Evolutionary conservation across 495 filamentous ascomycete species (phyloP), one percentile per base, ranked within the genome.

Genomic region (Glarea lozoyensis): DNA sequence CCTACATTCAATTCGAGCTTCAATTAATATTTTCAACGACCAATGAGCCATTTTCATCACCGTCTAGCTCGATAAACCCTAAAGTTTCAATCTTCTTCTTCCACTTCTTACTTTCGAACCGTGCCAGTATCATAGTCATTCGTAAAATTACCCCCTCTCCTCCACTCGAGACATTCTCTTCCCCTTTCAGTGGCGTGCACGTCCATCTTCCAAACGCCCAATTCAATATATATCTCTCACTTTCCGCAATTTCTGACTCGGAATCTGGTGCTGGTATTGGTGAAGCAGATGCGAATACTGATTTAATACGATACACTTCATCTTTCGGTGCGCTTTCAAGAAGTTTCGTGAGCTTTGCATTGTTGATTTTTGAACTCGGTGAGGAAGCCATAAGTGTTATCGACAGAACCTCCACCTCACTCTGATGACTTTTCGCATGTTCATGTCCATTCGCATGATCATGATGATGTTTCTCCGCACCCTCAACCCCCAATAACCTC

Each of bases 171-270:
- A 58, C 60, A 22, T 74, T 70, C 45, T 75, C 72, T n/a, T 49
- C 47, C 2, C 55, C 56, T 0, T 50, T 56, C 25, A 83, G 64
- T 0, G 70, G 68, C 4, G 88, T 90, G 54, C 85, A 90, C 2
- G 77, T 94, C 92, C 92, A 96, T 13, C 92, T 72, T 5, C 88
- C 89, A 63, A 98, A 98, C 0, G 92, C 93, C 92, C 92, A 97
- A 58, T 98, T 98, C 33, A 98, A 70, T 35, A 96, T 93, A 57
- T 88, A 94, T 46, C 76, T 52, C 22, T 36, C 39, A 18, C 31
- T 10, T 40, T 37, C 40, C 9, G 19, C 24, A 4, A 41, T 39
- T 25, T 38, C 30, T 13, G 22, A 22, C 3, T 43, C 43, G 31
- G 72, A 75, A 39, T 79, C 73, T 13, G 79, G 84, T 29, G 76